Base-by-base conservation (phyloP, 768 basidiomycete genomes). In the Crucibulum laeve region DNA sequence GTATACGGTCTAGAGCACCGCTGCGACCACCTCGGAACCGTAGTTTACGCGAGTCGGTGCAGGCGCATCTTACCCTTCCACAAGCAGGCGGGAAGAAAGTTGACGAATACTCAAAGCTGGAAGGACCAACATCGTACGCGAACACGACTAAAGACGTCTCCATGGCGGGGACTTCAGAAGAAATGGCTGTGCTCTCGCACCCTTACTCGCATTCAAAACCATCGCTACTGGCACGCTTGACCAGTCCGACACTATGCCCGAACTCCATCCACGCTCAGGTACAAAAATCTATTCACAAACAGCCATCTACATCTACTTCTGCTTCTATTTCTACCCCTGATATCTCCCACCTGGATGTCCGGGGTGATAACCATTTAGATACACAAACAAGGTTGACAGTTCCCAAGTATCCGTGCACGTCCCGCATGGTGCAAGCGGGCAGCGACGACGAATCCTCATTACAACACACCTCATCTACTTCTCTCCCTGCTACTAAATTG, bases 41-140 rank as follows among this genome's bases (percentile, higher is more conserved):
- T 48, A 71, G 60, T 49, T 62, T 79, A 25, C 60, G 64, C 33
- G 69, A 76, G 42, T 70, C 75, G 11, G 67, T 80, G 3, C 73
- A 70, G 30, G 71, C 72, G 1, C 67, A 79, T 54, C 69, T 80
- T 38, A 49, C 51, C 30, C 26, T 40, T 30, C 43, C 36, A 21
- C 34, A 32, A 47, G 37, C n/a, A 35, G 36, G 30, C 26, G 21
- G 18, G n/a, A 19, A 21, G n/a, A n/a, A 25, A 14, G 24, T 34
- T 23, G 26, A 33, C 25, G 25, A 23, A 41, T 36, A 42, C 37
- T 10, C 17, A 26, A 17, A 28, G 25, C 10, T 7, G 4, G 30
- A 11, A 15, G 35, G 39, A 7, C 5, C 23, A 18, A 15, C 34
- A 22, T 28, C 18, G 7, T 10, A 30, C 28, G 28, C 28, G 28